Base-by-base conservation (phyloP, 176 grass and related monocot species). In the Phoenix dactylifera region DNA sequence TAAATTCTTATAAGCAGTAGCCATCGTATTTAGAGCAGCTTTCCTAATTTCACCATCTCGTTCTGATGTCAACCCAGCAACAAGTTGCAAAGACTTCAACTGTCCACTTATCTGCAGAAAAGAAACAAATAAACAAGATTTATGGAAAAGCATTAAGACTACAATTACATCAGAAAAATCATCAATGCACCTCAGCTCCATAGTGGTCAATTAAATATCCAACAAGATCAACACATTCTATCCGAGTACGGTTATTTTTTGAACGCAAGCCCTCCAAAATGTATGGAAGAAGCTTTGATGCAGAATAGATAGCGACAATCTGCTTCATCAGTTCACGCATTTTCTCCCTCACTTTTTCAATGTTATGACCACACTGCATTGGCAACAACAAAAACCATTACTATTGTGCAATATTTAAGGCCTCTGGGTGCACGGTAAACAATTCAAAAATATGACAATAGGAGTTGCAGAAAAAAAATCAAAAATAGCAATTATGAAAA, bases 1-100 rank as follows among this genome's bases (percentile, higher is more conserved):
- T 4, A 98, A 70, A 81, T 86, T 92, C 64, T 98, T 98, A 52
- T 98, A 98, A 57, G 93, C 93, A 59, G 84, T 92, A 58, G 93
- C 93, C 82, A 98, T 82, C 10, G 85, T 92, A 74, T 98, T 98
- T 64, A 98, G 84, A 76, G 88, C 88, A 74, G 88, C 84, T 78
- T 98, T 98, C 73, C 93, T 80, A 39, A 83, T 89, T 77, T 98
- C 93, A 83, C 93, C 93, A 65, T 98, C 93, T 22, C 93, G 81
- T 55, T 98, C 93, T 66, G 87, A 83, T 68, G 88, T 92, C 71
- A 98, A 69, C 55, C 77, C 79, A 16, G 88, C 93, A 64, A 98
- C 88, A 70, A 83, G 83, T 69, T 89, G 88, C 79, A 98, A 79
- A 69, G 81, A 92, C 87, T 98, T 98, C 76, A 89, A 78, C 57